These are phyloP conservation scores for Aspergillus heteromorphus DNA, from an alignment of 495 filamentous ascomycete species.

Conservation along the genomic window DNA sequence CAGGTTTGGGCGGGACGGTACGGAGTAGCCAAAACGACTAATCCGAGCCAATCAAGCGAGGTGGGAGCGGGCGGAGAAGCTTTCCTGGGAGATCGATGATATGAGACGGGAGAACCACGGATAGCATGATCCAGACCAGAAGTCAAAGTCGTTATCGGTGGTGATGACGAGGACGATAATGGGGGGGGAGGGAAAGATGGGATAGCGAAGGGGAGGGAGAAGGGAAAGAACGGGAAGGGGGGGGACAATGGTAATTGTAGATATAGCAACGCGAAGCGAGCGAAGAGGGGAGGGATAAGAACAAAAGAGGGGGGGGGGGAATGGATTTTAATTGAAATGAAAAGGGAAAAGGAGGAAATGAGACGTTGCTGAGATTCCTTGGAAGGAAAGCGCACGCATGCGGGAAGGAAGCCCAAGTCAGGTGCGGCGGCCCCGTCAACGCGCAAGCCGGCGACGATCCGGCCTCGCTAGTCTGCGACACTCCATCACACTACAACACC, in stretches of 20 bases:
- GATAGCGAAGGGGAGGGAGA: neutral
- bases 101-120: slow-evolving; percentile 14
- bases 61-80: slow-evolving; percentile 5
- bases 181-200: neutral
- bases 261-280: neutral
- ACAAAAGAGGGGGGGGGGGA: neutral
- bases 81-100: slow-evolving; percentile 9
- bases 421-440: slow-evolving; percentile 21
- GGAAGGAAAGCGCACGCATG: slow-evolving; percentile 12
- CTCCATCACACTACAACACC: no score
- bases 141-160: neutral
- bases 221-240: neutral
- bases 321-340: neutral
- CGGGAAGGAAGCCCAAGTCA: slow-evolving; percentile 14
- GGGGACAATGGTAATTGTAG: neutral
- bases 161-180: neutral
- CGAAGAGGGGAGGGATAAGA: neutral
- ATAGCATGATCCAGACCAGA: slow-evolving; percentile 20
- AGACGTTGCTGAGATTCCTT: slow-evolving; percentile 4
- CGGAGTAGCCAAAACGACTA: neutral
- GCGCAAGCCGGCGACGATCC: slow-evolving; percentile 24
- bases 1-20: neutral
- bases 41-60: slow-evolving; percentile 10
- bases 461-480: neutral
- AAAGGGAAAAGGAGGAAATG: slow-evolving; percentile 6